phyloP scores from a whole-genome alignment of 2,329 filamentous ascomycete genomes.

The Aspergillus costaricaensis region DNA sequence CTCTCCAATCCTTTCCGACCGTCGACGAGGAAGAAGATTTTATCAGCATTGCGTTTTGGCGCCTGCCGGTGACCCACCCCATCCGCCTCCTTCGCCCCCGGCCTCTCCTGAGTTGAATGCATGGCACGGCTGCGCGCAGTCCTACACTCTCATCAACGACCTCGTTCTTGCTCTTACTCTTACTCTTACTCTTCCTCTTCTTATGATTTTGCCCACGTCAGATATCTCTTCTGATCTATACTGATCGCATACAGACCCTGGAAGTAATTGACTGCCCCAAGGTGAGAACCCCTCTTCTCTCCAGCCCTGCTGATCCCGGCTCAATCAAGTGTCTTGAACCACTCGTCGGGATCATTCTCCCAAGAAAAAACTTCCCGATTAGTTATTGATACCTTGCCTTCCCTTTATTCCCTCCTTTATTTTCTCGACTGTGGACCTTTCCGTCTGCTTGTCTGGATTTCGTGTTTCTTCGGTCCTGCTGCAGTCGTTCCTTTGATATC shows the following conservation, averaged over 20 bases:
- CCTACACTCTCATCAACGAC: background rate
- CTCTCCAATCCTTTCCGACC: background rate
- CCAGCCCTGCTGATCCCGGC: background rate
- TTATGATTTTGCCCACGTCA: background rate
- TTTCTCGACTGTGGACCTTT: background rate
- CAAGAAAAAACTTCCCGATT: background rate
- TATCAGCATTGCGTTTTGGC: constrained; percentile 5
- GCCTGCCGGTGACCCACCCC: constrained; percentile 13
- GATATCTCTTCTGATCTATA: background rate
- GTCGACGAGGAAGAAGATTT: constrained; percentile 1
- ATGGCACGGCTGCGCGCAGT: constrained; percentile 11
- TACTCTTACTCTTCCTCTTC: background rate
- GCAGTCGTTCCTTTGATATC: background rate
- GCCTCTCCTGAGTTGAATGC: constrained; percentile 17
- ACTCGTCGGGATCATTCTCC: background rate
- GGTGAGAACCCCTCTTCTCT: background rate
- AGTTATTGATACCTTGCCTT: background rate
- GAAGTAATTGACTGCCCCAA: background rate
- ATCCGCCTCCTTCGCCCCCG: constrained; percentile 9
- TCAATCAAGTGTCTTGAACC: background rate
- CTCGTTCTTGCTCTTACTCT: background rate
- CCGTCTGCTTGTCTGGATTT: background rate
- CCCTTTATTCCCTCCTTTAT: background rate
- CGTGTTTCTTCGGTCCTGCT: background rate
- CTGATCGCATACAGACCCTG: background rate